Evolutionary conservation across 331 rosid species (phyloP).

Genomic region (Malus hybrid): DNA sequence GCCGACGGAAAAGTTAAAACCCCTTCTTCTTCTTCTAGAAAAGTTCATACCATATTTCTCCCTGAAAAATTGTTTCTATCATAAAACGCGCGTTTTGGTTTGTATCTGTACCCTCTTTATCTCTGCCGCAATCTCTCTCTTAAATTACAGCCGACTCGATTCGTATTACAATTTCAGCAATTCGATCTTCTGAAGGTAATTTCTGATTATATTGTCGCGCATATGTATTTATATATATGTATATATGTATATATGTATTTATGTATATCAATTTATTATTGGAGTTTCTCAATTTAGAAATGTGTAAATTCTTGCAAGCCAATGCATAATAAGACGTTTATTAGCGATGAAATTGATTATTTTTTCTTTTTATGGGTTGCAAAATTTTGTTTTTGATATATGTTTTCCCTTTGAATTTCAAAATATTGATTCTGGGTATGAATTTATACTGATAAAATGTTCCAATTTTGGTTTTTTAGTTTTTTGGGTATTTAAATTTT

Average conservation of each 20-base stretch:
- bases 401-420: not conserved
- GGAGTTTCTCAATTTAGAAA: not conserved
- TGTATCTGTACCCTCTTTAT: not conserved
- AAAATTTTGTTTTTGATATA: not conserved
- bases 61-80: not conserved
- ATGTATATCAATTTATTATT: not conserved
- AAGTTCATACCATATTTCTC: not conserved
- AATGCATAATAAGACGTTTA: not conserved
- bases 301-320: not conserved
- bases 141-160: not conserved
- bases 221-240: too few relatives aligned
- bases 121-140: not conserved
- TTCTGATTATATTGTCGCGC: not conserved
- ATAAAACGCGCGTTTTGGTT: too few relatives aligned
- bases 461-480: not conserved
- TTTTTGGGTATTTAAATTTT: not conserved
- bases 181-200: conserved; percentile 18
- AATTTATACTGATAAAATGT: not conserved
- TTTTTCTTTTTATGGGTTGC: not conserved
- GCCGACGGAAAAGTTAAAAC: not conserved
- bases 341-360: not conserved
- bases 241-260: too few relatives aligned
- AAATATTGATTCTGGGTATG: not conserved
- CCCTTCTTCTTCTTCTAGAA: not conserved
- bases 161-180: not conserved